These are phyloP conservation scores for Tetrahymena malaccensis DNA, from an alignment of 73 alveolate species.

Conservation along the genomic window DNA sequence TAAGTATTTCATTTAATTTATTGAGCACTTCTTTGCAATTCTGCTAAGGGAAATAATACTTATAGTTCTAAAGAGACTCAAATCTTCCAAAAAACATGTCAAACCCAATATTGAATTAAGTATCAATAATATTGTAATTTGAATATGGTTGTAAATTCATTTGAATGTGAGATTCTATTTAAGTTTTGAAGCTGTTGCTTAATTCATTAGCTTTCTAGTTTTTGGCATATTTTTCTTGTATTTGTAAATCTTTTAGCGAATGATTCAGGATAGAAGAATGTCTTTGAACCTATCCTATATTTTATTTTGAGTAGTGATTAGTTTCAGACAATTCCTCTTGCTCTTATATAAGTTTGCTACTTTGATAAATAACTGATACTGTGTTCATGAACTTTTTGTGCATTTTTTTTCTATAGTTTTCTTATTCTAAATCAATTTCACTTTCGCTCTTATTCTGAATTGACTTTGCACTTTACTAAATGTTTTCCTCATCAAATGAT, in stretches of 20 bases:
- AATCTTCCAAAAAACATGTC: neutral
- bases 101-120: neutral
- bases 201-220: neutral
- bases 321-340: neutral
- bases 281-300: neutral
- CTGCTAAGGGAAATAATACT: neutral
- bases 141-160: neutral
- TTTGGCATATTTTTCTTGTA: neutral
- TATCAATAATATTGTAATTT: neutral
- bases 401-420: neutral
- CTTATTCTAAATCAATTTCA: neutral
- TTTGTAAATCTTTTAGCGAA: neutral
- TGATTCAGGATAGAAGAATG: neutral
- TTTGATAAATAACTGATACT: neutral
- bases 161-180: neutral
- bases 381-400: neutral
- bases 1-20: neutral
- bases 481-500: neutral
- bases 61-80: neutral
- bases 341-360: neutral
- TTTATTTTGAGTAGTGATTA: neutral
- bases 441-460: too few species aligned
- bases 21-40: neutral
- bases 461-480: neutral
- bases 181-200: neutral